Conservation (phyloP, 1,284 basidiomycete genomes). For the Melampsora abietis-canadensis region DNA sequence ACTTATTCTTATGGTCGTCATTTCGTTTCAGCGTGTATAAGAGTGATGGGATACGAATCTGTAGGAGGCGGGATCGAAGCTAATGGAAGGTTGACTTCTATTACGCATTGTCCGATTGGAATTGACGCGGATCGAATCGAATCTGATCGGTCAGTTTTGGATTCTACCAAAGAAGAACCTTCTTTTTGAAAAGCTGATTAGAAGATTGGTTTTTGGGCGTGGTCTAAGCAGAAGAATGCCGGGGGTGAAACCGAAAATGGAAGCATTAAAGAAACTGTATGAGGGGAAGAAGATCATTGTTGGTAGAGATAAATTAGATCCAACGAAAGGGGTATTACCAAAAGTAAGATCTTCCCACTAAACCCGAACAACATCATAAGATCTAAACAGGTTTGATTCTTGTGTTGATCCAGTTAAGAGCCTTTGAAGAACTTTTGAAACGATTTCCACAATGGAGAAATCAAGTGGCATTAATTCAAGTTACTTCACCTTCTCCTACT, state of each 20-base stretch:
- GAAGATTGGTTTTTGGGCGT: neutral
- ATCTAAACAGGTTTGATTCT: too few species aligned
- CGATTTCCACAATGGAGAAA: slow-evolving; percentile 95
- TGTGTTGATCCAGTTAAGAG: slow-evolving; percentile 64
- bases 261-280: slow-evolving; percentile 78
- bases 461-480: slow-evolving; percentile 64
- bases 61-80: slow-evolving; percentile 76
- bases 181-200: neutral
- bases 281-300: slow-evolving; percentile 98
- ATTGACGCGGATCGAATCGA: slow-evolving; percentile 88
- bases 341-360: slow-evolving; percentile 61
- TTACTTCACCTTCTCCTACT: slow-evolving; percentile 89
- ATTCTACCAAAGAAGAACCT: too few species aligned
- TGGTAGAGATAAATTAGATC: slow-evolving; percentile 96
- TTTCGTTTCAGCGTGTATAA: slow-evolving; percentile 88
- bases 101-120: slow-evolving; percentile 93
- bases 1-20: slow-evolving; percentile 96
- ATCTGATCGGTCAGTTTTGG: slow-evolving; percentile 65
- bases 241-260: slow-evolving; percentile 82
- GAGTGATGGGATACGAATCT: slow-evolving; percentile 92
- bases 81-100: slow-evolving; percentile 77
- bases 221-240: slow-evolving; percentile 61
- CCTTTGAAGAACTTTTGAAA: slow-evolving; percentile 88
- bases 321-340: slow-evolving; percentile 94
- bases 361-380: neutral